Percentiles rank a stretch among this genome's conserved stretches.
These are phyloP conservation scores for Monosporascus sp. DNA, from an alignment of 2,329 filamentous ascomycete genomes.

Conservation along the genomic window DNA sequence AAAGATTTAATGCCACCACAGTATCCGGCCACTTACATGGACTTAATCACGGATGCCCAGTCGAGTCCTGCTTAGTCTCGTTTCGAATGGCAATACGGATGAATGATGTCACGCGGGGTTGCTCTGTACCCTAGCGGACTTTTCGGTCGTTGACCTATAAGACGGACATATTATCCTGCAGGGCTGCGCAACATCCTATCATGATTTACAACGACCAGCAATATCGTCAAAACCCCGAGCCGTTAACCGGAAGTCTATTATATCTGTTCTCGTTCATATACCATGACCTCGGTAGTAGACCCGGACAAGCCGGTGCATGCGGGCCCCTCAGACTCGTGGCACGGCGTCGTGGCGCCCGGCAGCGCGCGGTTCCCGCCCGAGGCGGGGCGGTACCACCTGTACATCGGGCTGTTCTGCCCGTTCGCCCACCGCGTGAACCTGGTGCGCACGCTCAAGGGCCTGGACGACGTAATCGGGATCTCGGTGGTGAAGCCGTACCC, in stretches of 20 bases:
- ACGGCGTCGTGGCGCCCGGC: slow-evolving; percentile 16
- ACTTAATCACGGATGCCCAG: too few species aligned
- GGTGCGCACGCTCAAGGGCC: slow-evolving; percentile 51
- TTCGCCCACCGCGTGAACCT: slow-evolving; percentile 59
- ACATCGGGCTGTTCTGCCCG: slow-evolving; percentile 55
- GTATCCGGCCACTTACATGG: background rate
- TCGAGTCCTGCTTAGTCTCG: too few species aligned
- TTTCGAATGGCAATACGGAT: too few species aligned
- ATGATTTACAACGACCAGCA: too few species aligned
- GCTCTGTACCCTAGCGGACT: too few species aligned
- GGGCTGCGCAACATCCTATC: too few species aligned
- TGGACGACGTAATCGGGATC: slow-evolving; percentile 47
- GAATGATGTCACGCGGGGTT: too few species aligned
- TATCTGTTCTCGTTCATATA: too few species aligned
- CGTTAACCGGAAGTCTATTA: too few species aligned
- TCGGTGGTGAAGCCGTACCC: slow-evolving; percentile 61
- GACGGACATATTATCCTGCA: too few species aligned
- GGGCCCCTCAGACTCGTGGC: slow-evolving; percentile 19
- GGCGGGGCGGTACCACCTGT: slow-evolving; percentile 18
- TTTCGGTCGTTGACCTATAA: too few species aligned
- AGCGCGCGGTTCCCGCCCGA: slow-evolving; percentile 17
- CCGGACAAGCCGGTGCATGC: slow-evolving; percentile 13
- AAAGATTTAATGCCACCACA: background rate
- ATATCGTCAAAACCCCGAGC: too few species aligned
- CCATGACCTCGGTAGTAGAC: slow-evolving; percentile 1